These are phyloP conservation scores for Pouteria glomerata DNA, from an alignment of 148 eudicot species.

Conservation along the genomic window DNA sequence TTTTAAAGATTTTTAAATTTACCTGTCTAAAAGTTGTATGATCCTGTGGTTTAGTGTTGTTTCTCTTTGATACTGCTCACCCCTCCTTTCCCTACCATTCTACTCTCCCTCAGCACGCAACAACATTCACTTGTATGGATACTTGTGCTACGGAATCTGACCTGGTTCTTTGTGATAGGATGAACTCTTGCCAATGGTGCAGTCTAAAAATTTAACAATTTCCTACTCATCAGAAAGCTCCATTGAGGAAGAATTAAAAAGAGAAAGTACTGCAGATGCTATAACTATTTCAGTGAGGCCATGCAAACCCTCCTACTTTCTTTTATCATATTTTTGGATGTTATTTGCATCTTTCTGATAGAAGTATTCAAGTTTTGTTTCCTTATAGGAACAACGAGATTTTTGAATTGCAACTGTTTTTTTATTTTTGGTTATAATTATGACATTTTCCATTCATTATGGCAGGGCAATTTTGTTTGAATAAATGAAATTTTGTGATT, in stretches of 20 bases:
- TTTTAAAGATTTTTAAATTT: not conserved
- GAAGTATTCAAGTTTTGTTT: not conserved
- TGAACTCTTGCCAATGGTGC: slow-evolving; percentile 86
- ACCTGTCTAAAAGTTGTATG: not conserved
- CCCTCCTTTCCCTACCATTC: too few relatives aligned
- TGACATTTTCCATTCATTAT: not conserved
- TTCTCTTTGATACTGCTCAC: too few relatives aligned
- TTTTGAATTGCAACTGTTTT: not conserved
- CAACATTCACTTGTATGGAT: not conserved
- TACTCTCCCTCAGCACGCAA: too few relatives aligned
- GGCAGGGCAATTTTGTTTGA: too few relatives aligned
- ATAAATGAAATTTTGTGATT: too few relatives aligned
- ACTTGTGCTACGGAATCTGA: not conserved
- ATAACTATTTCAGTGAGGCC: slow-evolving; percentile 75
- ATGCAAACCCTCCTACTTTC: not conserved
- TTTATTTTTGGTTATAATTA: too few relatives aligned
- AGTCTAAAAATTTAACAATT: slow-evolving; percentile 67
- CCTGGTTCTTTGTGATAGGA: slow-evolving; percentile 43
- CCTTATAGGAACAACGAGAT: not conserved
- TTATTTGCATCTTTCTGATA: too few relatives aligned
- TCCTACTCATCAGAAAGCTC: slow-evolving; percentile 98
- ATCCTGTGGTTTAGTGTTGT: not conserved
- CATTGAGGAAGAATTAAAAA: slow-evolving; percentile 91
- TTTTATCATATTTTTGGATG: too few relatives aligned
- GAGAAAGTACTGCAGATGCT: slow-evolving; percentile 98